These are phyloP conservation scores for Eimeria sp. DNA, from an alignment of 169 alveolate species.

Conservation along the genomic window DNA sequence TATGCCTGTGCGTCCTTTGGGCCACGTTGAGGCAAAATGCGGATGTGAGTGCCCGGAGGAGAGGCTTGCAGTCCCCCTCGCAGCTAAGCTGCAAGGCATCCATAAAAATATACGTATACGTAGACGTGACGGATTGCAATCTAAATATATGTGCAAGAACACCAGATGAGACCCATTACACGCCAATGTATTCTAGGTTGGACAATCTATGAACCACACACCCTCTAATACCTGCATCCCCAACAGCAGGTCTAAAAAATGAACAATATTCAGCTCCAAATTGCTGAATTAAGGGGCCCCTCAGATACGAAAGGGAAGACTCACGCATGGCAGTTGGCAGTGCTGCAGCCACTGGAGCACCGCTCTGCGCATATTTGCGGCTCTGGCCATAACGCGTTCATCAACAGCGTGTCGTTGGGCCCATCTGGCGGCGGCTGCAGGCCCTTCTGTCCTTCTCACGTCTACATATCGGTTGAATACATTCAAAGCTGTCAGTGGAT, in stretches of 20 bases:
- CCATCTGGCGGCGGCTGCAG: conserved; percentile 73
- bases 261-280: neutral
- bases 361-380: conserved; percentile 23
- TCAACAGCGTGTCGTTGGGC: conserved; percentile 45
- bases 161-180: neutral
- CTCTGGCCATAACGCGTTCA: conserved; percentile 33
- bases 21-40: conserved; percentile 76
- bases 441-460: conserved; percentile 12
- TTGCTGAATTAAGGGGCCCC: neutral
- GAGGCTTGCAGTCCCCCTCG: conserved; percentile 60
- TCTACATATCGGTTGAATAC: conserved; percentile 36
- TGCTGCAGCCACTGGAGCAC: conserved; percentile 26
- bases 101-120: neutral
- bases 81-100: conserved; percentile 31
- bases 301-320: neutral
- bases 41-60: conserved; percentile 71
- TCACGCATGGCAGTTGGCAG: conserved; percentile 47
- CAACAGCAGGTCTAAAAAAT: neutral
- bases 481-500: conserved; percentile 51
- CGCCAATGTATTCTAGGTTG: neutral
- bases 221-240: neutral
- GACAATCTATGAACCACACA: neutral
- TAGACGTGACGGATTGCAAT: neutral
- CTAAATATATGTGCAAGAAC: no score
- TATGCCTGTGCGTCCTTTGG: conserved; percentile 15